phyloP scores from a whole-genome alignment of 164 flowering plant species.

The Chimonanthus salicifolius region DNA sequence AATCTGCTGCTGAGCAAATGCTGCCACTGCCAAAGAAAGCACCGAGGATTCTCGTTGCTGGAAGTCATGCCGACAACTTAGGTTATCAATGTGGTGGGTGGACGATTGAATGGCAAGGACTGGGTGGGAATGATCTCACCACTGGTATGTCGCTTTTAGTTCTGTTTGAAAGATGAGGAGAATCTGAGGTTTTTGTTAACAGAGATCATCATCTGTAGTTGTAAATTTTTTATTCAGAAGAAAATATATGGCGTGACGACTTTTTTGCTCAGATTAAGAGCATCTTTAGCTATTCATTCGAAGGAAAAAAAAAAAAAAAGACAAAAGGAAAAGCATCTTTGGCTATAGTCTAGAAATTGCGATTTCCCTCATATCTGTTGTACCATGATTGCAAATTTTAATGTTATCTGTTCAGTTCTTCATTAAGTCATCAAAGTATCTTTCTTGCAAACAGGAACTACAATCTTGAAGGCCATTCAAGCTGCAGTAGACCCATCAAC shows the following conservation, averaged over 20 bases:
- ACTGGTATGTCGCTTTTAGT: slow-evolving; percentile 12
- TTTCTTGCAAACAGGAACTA: slow-evolving; percentile 28
- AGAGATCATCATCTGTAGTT: no score
- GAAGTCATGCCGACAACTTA: slow-evolving; percentile 46
- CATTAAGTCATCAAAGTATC: neutral
- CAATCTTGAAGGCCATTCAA: slow-evolving; percentile 26
- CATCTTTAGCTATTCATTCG: neutral
- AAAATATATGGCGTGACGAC: neutral
- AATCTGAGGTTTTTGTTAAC: no score
- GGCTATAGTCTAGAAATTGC: neutral
- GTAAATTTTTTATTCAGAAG: no score
- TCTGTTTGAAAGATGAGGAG: neutral
- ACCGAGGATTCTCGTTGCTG: slow-evolving; percentile 47
- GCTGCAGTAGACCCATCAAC: slow-evolving; percentile 26
- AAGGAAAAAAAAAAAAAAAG: no score
- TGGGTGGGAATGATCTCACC: slow-evolving; percentile 32
- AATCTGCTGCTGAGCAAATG: slow-evolving; percentile 25
- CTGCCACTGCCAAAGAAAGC: slow-evolving; percentile 49
- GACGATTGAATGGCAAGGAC: slow-evolving; percentile 51
- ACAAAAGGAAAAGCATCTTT: neutral
- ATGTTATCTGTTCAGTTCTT: no score
- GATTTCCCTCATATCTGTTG: no score
- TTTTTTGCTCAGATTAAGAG: neutral
- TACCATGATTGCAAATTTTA: no score
- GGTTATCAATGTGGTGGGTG: slow-evolving; percentile 62